Evolutionary conservation across 2,329 filamentous ascomycete genomes (phyloP), one percentile per base, ranked within the genome.

Genomic region (Zasmidium citrigriseum): DNA sequence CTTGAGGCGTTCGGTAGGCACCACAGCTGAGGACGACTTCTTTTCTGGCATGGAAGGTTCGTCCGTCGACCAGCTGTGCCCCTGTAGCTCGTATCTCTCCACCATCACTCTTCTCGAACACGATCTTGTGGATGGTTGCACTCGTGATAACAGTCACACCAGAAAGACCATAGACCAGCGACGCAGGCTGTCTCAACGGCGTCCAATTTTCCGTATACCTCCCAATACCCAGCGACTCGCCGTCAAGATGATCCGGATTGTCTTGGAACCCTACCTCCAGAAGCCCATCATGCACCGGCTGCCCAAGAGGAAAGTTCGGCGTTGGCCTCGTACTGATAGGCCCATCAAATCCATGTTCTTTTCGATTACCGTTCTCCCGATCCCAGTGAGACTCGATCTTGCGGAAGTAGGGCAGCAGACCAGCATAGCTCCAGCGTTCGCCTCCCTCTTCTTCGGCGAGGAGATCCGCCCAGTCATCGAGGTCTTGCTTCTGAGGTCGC

Each of bases 1-100:
- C 77, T 41, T 72, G 71, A 1, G 78, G 77, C 1, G 70, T 72
- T 24, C 77, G 72, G 5, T 78, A 64, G 5, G 74, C 66, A 14
- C 77, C 77, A 18, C 70, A 67, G 16, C 65, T 73, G 9, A 79
- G 57, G 46, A 79, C 72, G 23, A 78, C 70, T 57, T 78, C 76
- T 47, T 74, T 73, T 1, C 64, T 64, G 11, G 62, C 62, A 75
- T 16, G 16, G 34, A 41, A 41, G 12, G 14, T 41, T n/a, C 34
- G 14, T n/a, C 12, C 50, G n/a, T 27, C 49, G 14, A 20, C 25
- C 44, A 50, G 16, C 21, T 55, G 11, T 14, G 50, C 21, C 24
- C 53, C 53, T 4, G 18, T 41, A 1, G 53, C 53, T 41, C 25
- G 20, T 10, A 21, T 18, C 9, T 49, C 16, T 18, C 44, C 12